These are phyloP conservation scores for Aristolochia fimbriata DNA, from an alignment of 164 flowering plant genomes.

Conservation along the genomic window DNA sequence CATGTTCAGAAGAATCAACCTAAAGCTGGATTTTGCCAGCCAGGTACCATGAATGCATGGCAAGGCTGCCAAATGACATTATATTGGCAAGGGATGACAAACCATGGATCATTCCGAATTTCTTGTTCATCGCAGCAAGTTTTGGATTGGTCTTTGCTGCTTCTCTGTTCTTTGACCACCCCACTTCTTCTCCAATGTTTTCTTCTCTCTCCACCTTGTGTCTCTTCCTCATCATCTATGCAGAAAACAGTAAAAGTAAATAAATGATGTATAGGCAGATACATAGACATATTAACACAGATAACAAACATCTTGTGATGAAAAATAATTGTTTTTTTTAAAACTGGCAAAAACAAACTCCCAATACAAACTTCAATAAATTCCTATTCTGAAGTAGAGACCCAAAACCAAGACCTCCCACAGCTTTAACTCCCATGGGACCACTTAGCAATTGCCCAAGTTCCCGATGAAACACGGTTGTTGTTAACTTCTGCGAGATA, in stretches of 20 bases:
- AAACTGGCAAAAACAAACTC: no score
- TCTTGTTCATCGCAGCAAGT: conserved; percentile 95
- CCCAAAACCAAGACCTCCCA: no score
- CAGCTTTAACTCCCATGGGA: no score
- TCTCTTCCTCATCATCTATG: conserved; percentile 86
- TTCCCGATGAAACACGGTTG: no score
- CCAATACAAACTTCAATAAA: no score
- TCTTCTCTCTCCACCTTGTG: conserved; percentile 92
- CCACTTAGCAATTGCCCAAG: no score
- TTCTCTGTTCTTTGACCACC: conserved; percentile 83
- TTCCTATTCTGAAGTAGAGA: no score
- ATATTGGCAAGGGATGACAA: conserved; percentile 91
- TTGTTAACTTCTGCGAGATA: no score
- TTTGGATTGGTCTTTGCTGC: conserved; percentile 75
- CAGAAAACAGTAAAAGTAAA: not conserved
- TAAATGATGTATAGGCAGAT: not conserved
- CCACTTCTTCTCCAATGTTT: conserved; percentile 85
- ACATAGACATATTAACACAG: no score
- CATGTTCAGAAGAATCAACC: conserved; percentile 1
- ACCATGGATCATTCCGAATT: conserved; percentile 98
- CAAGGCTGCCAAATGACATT: conserved; percentile 82
- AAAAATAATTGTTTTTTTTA: no score
- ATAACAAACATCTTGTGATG: no score
- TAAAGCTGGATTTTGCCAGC: conserved; percentile 76
- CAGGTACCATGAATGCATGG: conserved; percentile 93